Evolutionary conservation across 2,329 filamentous ascomycete genomes (phyloP).

Genomic region (Diplodia mutila): DNA sequence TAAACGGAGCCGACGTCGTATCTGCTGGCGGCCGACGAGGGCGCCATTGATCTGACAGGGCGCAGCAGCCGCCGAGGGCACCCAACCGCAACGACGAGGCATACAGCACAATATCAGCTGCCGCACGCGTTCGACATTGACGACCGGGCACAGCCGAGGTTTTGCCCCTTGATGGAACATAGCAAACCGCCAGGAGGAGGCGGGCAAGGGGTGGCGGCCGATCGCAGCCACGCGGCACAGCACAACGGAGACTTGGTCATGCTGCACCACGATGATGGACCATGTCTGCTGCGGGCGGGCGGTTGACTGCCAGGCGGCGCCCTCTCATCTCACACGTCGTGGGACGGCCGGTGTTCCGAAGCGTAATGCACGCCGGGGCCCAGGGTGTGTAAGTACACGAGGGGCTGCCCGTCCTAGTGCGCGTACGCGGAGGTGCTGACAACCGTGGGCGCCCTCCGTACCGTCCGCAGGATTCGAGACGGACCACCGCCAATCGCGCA

Average conservation of each 20-base stretch:
- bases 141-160: conserved; percentile 11
- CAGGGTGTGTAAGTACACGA: neutral
- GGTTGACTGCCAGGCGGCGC: neutral
- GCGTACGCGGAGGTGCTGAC: conserved; percentile 9
- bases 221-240: neutral
- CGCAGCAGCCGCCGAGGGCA: neutral
- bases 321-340: conserved; percentile 3
- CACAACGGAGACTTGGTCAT: neutral
- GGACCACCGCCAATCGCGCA: conserved; percentile 12
- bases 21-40: neutral
- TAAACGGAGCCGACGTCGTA: neutral
- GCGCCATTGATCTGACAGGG: conserved; percentile 20
- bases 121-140: conserved; percentile 12
- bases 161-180: conserved; percentile 7
- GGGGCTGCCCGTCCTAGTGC: neutral
- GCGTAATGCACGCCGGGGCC: neutral
- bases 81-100: neutral
- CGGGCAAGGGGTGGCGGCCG: neutral
- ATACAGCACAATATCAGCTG: neutral
- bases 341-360: conserved; percentile 12
- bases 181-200: neutral
- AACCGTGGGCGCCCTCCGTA: conserved; percentile 3
- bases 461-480: conserved; percentile 8
- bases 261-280: neutral
- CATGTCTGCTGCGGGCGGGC: neutral